Evolutionary conservation across 2,329 filamentous ascomycete genomes (phyloP).

Genomic region (Aspergillus sergii): DNA sequence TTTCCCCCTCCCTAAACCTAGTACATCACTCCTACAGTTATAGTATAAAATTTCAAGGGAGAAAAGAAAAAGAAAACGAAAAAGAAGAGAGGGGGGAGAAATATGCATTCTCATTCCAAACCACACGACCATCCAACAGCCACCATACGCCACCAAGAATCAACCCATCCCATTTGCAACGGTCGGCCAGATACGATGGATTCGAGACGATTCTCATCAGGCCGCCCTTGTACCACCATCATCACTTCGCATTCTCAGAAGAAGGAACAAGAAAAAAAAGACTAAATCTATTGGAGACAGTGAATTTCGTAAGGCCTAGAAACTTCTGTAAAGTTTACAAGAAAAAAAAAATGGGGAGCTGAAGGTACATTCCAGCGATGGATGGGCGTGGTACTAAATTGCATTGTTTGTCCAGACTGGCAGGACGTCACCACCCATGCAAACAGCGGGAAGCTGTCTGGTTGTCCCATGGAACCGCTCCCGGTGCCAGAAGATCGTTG

Average conservation of each 20-base stretch:
- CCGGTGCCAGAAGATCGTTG: conserved; percentile 11
- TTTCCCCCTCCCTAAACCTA: not conserved
- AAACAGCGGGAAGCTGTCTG: conserved; percentile 2
- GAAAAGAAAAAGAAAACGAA: not conserved
- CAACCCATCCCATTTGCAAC: conserved; percentile 48
- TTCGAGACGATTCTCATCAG: not conserved
- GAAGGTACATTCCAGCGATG: not conserved
- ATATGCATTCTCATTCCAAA: conserved; percentile 46
- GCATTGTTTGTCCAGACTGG: not conserved
- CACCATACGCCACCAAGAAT: conserved; percentile 14
- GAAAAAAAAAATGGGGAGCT: not conserved
- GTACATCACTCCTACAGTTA: not conserved
- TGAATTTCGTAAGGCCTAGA: not conserved
- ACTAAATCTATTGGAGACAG: not conserved
- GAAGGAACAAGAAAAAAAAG: not conserved
- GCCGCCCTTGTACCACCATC: not conserved
- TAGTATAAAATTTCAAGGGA: conserved; percentile 35
- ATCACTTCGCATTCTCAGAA: not conserved
- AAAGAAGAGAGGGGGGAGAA: not conserved
- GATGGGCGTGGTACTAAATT: not conserved
- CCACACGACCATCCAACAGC: conserved; percentile 53
- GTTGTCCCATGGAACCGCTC: conserved; percentile 22
- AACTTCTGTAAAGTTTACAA: not conserved
- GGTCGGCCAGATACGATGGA: conserved; percentile 4
- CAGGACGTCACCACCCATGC: conserved; percentile 10